Conservation (phyloP, 2,329 filamentous ascomycete genomes). For the Chaetomium sp. region DNA sequence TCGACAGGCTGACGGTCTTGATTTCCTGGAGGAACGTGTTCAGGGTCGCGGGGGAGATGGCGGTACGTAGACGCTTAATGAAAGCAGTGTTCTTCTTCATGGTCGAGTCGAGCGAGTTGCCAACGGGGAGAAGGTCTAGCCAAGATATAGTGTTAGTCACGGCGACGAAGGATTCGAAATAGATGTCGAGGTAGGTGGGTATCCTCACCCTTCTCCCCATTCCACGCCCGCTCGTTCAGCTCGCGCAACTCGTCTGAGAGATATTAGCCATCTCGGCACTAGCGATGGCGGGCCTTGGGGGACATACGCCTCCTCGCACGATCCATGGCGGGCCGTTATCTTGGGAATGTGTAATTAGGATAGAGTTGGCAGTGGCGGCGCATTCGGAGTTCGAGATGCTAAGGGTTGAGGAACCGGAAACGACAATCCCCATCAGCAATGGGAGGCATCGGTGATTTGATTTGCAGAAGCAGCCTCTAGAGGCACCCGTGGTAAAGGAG, state of each 20-base stretch:
- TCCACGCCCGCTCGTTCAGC: constrained; percentile 85
- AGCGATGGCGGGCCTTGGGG: not conserved
- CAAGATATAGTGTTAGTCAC: constrained; percentile 9
- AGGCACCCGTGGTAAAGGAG: constrained; percentile 26
- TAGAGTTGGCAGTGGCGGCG: constrained; percentile 42
- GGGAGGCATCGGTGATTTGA: constrained; percentile 47
- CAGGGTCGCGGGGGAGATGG: constrained; percentile 77
- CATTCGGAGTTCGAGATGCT: constrained; percentile 51
- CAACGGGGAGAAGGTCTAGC: constrained; percentile 75
- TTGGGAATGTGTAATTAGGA: constrained; percentile 38
- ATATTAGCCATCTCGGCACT: constrained; percentile 31
- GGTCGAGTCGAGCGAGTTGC: constrained; percentile 83
- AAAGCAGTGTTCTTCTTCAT: constrained; percentile 98
- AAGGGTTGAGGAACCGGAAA: constrained; percentile 49
- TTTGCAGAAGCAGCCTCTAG: constrained; percentile 28
- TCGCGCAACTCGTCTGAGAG: constrained; percentile 80
- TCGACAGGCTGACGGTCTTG: constrained; percentile 85
- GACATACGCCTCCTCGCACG: constrained; percentile 64
- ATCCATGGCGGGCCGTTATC: constrained; percentile 57
- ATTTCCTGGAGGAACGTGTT: constrained; percentile 88
- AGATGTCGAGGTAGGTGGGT: not conserved
- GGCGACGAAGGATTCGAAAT: not conserved
- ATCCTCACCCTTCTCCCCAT: constrained; percentile 75
- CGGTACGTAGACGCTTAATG: constrained; percentile 92
- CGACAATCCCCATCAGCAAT: constrained; percentile 46